A percentile compares a stretch with the other conserved stretches of the same genome.
phyloP scores from a whole-genome alignment of 305 asterid genomes.

The Solanum hybrid region DNA sequence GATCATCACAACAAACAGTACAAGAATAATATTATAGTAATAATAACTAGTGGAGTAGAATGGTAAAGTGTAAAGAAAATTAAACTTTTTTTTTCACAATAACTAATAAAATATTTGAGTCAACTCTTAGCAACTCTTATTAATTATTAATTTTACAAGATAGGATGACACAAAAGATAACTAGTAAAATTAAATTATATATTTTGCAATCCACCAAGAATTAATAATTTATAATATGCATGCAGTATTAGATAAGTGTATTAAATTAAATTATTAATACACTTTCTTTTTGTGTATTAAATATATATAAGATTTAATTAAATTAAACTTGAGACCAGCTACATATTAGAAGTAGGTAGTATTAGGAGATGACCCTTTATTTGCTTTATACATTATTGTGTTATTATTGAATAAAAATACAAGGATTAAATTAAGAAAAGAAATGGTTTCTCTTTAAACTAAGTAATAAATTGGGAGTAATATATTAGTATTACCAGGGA shows the following conservation, averaged over 20 bases:
- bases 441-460: background rate
- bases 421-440: background rate
- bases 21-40: background rate
- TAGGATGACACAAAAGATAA: background rate
- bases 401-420: background rate
- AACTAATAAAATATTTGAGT: background rate
- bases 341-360: background rate
- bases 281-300: background rate
- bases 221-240: background rate
- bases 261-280: background rate
- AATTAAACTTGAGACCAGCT: background rate
- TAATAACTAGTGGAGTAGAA: background rate
- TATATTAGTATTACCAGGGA: background rate
- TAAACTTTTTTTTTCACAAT: background rate
- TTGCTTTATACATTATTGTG: background rate
- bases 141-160: background rate
- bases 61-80: background rate
- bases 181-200: background rate
- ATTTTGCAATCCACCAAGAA: background rate
- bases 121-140: slow-evolving; percentile 1
- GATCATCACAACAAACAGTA: background rate
- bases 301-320: background rate
- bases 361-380: background rate
- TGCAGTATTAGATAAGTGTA: background rate
- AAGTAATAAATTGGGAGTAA: background rate